Evolutionary conservation across 139 green algal species (phyloP).

Genomic region (Micractinium sp.): DNA sequence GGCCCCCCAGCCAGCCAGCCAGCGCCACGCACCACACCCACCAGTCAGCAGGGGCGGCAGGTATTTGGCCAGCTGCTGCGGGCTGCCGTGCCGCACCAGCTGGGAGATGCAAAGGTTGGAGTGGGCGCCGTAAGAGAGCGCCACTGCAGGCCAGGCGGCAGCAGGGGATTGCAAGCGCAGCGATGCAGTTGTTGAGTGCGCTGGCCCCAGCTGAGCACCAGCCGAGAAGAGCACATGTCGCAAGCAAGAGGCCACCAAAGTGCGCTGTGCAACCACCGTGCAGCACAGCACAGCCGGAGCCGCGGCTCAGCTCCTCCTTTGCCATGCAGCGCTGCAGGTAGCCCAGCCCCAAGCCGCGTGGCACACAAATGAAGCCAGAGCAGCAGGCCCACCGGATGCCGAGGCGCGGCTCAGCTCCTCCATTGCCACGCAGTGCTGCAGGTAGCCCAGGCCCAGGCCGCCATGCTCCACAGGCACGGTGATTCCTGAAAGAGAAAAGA

Average conservation of each 20-base stretch:
- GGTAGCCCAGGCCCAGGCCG: constrained; percentile 87
- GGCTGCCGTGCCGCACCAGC: constrained; percentile 81
- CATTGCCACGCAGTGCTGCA: constrained; percentile 91
- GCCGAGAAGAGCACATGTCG: no score
- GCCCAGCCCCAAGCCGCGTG: neutral
- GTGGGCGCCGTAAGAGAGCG: constrained; percentile 89
- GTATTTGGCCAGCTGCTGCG: constrained; percentile 78
- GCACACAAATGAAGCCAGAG: neutral
- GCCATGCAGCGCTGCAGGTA: neutral
- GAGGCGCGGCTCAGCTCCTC: constrained; percentile 88
- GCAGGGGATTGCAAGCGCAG: no score
- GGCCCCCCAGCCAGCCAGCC: no score
- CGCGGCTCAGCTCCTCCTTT: neutral
- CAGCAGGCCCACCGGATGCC: constrained; percentile 53
- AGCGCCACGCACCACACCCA: neutral
- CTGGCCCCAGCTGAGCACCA: no score
- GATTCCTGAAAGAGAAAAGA: constrained; percentile 42
- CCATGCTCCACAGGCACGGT: constrained; percentile 85
- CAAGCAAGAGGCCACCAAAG: no score
- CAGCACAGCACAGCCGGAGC: neutral
- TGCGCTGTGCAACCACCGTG: no score
- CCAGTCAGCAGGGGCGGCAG: constrained; percentile 80
- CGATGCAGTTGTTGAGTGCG: no score
- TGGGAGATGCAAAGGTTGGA: constrained; percentile 96
- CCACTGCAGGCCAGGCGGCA: constrained; percentile 62